These are phyloP conservation scores for Aspergillus conjunctus DNA, from an alignment of 495 filamentous ascomycete species.

Conservation along the genomic window DNA sequence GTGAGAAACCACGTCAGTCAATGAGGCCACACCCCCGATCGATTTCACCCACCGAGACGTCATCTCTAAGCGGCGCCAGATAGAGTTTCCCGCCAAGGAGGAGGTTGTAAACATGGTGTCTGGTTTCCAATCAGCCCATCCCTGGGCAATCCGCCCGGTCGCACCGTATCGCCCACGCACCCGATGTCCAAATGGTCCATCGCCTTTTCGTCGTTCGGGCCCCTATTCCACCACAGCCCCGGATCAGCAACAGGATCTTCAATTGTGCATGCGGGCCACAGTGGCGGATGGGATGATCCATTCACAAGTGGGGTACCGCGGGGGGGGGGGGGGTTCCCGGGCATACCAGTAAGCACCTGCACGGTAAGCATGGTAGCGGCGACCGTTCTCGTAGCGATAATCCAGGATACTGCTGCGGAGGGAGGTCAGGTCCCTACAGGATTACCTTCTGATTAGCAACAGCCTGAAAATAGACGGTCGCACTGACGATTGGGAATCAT, in stretches of 20 bases:
- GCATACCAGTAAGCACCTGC: conserved; percentile 59
- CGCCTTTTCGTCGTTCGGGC: conserved; percentile 19
- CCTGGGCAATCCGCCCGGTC: neutral
- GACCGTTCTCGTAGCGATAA: conserved; percentile 59
- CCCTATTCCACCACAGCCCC: conserved; percentile 9
- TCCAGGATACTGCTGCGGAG: conserved; percentile 30
- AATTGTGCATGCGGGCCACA: neutral
- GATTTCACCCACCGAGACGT: conserved; percentile 1
- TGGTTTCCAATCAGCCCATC: neutral
- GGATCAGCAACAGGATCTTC: neutral
- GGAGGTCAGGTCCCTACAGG: conserved; percentile 27
- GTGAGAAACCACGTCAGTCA: neutral
- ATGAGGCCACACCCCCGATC: neutral
- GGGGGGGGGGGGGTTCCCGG: neutral
- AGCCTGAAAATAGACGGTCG: neutral
- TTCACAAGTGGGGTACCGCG: no score
- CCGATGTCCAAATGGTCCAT: conserved; percentile 20
- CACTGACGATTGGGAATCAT: conserved; percentile 15
- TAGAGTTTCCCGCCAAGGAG: conserved; percentile 10
- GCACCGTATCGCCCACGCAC: neutral
- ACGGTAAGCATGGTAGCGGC: conserved; percentile 64
- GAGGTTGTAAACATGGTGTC: conserved; percentile 20
- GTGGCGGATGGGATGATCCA: neutral
- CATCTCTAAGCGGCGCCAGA: conserved; percentile 11
- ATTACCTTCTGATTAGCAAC: neutral